These are phyloP conservation scores for Leccinellum rugosiceps DNA, from an alignment of 768 basidiomycete species.

Conservation along the genomic window DNA sequence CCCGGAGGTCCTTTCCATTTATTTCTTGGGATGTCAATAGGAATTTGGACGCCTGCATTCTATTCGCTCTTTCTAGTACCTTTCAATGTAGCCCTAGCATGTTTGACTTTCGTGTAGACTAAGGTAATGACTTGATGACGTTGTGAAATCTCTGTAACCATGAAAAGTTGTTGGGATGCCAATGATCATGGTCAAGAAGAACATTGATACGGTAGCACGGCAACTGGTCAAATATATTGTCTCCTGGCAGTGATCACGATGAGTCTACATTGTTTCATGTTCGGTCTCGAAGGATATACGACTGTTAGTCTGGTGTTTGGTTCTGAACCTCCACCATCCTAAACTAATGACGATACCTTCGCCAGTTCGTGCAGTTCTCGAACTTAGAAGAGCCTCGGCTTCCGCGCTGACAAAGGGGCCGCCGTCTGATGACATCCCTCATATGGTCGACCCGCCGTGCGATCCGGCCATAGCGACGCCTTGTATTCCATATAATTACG, in stretches of 20 bases:
- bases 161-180: background rate
- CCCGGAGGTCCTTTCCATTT: background rate
- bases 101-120: constrained; percentile 3
- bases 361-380: too few relatives aligned
- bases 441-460: background rate
- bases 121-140: background rate
- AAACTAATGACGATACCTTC: background rate
- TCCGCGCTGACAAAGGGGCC: background rate
- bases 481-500: constrained; percentile 21
- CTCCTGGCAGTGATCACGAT: background rate
- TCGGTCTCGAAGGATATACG: constrained; percentile 1
- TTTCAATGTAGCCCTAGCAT: constrained; percentile 25
- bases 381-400: background rate
- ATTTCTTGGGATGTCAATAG: background rate
- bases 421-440: background rate
- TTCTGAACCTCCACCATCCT: constrained; percentile 10
- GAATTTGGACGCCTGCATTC: background rate
- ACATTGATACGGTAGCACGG: background rate
- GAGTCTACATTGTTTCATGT: constrained; percentile 4
- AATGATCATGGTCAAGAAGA: background rate
- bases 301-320: constrained; percentile 1
- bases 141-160: background rate
- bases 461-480: background rate
- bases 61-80: background rate
- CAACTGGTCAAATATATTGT: background rate